Evolutionary conservation across 768 basidiomycete genomes (phyloP).

Genomic region (Lentinus tigrinus): DNA sequence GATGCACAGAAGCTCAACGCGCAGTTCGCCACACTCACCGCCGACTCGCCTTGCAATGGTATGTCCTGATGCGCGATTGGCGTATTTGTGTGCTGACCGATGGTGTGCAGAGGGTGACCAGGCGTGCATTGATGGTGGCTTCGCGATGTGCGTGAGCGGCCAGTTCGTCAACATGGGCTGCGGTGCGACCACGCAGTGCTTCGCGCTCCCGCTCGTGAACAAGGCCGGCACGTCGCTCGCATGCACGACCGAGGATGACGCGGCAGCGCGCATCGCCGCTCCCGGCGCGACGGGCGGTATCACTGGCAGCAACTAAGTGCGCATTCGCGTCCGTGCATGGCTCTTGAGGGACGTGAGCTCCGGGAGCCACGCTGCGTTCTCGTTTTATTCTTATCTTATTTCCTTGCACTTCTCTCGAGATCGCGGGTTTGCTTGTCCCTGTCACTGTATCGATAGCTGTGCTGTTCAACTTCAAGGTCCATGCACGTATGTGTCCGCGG

Average conservation of each 20-base stretch:
- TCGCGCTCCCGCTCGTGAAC: constrained; percentile 45
- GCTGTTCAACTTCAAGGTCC: background rate
- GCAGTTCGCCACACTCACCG: constrained; percentile 29
- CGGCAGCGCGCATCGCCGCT: constrained; percentile 31
- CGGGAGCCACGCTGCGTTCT: background rate
- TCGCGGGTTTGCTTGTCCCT: background rate
- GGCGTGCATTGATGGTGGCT: constrained; percentile 37
- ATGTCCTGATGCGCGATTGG: background rate
- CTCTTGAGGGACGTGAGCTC: background rate
- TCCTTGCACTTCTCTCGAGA: background rate
- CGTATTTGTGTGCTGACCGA: background rate
- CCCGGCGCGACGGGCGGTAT: constrained; percentile 35
- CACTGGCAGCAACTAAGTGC: constrained; percentile 23
- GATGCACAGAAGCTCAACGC: constrained; percentile 34
- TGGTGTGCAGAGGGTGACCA: constrained; percentile 29
- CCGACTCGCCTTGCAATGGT: constrained; percentile 26
- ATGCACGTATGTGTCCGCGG: background rate
- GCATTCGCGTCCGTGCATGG: too few species aligned
- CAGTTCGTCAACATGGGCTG: constrained; percentile 35
- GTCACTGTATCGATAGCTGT: constrained; percentile 12
- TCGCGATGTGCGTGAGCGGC: constrained; percentile 42
- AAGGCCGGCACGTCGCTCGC: constrained; percentile 38
- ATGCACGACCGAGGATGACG: constrained; percentile 37
- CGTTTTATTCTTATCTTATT: background rate
- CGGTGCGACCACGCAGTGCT: constrained; percentile 31